Evolutionary conservation across 371 early-diverging fungal genomes (phyloP), one percentile per base, ranked within the genome.

Genomic region (Mucor mucedo): DNA sequence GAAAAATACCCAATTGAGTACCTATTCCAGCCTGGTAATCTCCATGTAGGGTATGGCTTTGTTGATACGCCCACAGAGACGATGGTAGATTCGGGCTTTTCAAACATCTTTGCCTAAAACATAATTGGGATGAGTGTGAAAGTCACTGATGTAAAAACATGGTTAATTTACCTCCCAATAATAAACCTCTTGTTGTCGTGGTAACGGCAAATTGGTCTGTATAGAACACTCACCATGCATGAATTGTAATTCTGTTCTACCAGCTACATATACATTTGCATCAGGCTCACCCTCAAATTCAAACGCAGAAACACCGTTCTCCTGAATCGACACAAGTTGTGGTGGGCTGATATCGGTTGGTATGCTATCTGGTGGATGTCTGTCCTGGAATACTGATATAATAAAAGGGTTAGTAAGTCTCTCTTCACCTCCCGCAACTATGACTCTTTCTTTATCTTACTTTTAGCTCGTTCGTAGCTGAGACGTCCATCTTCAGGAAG

Each of bases 231-330:
- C 92, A 57, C 91, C 87, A 56, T 90, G 83, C 61, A 73, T 82
- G 73, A 87, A 91, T 61, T 86, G 83, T 14, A 93, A 75, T 63
- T 93, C 93, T 5, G 93, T 93, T 65, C 91, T 79, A 55, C 85
- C 90, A 48, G 90, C 85, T 5, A 91, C 87, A 77, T 88, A 84
- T n/a, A 83, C 79, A 60, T 86, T 87, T 32, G 85, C 75, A 29
- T 85, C 85, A 47, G 85, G 82, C 13, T 90, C 86, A 49, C 88
- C 83, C 52, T 85, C 89, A 78, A 93, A 91, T 70, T 91, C 89
- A 88, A 92, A 93, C 11, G 93, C 93, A 33, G 86, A 86, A 2
- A 93, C 92, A 54, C 93, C 93, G 73, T 91, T 91, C 69, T 93
- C 93, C 69, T 88, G 88, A 54, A 93, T 92, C n/a, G 85, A 82